Evolutionary conservation across 2,329 filamentous ascomycete species (phyloP), one percentile per base, ranked within the genome.

Genomic region (Aspergillus costaricaensis): DNA sequence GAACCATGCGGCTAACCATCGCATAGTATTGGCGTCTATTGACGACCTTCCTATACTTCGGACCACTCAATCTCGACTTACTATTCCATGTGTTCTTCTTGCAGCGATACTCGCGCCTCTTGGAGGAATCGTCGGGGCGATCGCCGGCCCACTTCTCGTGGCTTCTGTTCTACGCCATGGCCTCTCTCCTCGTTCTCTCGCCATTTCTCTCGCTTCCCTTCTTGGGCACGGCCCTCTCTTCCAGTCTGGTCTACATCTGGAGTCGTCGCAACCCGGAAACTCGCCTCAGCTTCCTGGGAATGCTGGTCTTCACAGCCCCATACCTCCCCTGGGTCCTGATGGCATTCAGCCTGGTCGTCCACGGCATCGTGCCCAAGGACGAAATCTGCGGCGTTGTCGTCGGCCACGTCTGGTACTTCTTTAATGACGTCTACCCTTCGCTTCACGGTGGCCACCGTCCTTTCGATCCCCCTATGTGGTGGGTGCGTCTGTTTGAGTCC

Each of bases 51-150:
- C 86, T 98, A 72, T 99, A 98, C 81, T 98, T 98, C 74, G 95
- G 95, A 2, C 93, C 94, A 2, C 87, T 98, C 66, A 95, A 90
- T 30, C 86, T 99, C 73, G 95, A 98, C 76, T 88, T 99, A 43
- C 84, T 98, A 68, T 98, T 97, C 82, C 94, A 98, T 77, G 91
- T 98, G 76, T 99, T 97, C 85, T 99, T 99, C 80, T 88, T 97
- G 60, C 93, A 97, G 75, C 90, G 95, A 59, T 99, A 99, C 77
- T 93, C 94, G 6, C 90, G 95, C 54, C 89, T 98, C 47, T 86
- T 99, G 50, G 95, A 99, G 79, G 94, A 98, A 77, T 92, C 91
- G 0, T 92, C 92, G n/a, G 91, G 92, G 43, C 87, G 91, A 47
- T 96, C 91, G 4, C 91, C 94, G 1, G 95, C 95, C 3, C 90